phyloP scores from a whole-genome alignment of 257 asterid species.

The Plantago major region DNA sequence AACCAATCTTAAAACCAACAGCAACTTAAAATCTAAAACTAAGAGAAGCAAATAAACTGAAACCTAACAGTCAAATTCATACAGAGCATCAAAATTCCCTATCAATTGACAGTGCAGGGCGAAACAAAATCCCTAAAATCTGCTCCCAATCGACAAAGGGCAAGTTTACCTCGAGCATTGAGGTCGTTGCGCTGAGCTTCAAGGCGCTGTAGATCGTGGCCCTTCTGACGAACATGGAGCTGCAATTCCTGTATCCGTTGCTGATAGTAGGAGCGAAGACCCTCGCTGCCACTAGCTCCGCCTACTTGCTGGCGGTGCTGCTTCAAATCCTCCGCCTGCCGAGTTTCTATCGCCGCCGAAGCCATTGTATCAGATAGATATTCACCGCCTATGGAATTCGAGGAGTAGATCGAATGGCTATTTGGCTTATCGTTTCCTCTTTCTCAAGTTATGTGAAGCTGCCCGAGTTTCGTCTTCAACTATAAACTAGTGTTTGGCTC shows the following conservation, averaged over 20 bases:
- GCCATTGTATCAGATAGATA: no score
- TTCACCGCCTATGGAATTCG: no score
- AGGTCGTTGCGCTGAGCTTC: constrained; percentile 80
- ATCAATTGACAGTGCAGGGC: neutral
- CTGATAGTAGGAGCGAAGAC: constrained; percentile 57
- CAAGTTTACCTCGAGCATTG: constrained; percentile 45
- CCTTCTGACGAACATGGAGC: constrained; percentile 56
- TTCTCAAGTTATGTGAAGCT: no score
- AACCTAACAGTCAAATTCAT: neutral
- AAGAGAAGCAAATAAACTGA: no score
- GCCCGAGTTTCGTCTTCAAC: no score
- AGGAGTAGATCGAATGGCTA: no score
- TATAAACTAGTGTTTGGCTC: no score
- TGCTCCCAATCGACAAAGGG: neutral
- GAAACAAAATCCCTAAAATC: constrained; percentile 18
- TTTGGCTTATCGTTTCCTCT: no score
- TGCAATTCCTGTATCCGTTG: constrained; percentile 56
- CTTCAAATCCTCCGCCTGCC: no score
- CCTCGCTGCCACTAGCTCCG: constrained; percentile 33
- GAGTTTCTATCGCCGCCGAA: no score
- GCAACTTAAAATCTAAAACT: neutral
- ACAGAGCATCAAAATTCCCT: neutral
- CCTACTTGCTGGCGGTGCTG: no score
- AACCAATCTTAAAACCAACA: neutral
- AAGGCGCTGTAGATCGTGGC: constrained; percentile 59